phyloP scores from a whole-genome alignment of 2,329 filamentous ascomycete genomes.

The Byssochlamys sp. region DNA sequence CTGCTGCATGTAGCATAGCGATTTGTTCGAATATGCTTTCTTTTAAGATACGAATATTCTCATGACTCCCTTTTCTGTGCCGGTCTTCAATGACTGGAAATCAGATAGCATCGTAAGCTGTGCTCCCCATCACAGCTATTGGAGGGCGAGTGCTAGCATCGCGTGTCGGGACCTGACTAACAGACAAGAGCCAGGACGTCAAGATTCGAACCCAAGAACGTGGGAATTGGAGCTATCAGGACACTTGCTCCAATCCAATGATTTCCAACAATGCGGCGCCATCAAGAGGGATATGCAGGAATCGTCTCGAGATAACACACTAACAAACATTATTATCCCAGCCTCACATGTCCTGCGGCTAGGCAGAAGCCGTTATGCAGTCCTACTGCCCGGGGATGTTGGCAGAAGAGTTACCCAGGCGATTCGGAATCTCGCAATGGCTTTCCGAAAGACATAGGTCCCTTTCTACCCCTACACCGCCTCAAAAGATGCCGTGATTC shows the following conservation, averaged over 20 bases:
- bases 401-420: background rate
- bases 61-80: background rate
- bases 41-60: background rate
- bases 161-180: background rate
- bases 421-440: background rate
- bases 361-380: background rate
- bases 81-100: background rate
- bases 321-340: background rate
- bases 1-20: background rate
- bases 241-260: background rate
- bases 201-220: background rate
- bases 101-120: background rate
- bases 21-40: background rate
- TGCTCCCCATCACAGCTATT: background rate
- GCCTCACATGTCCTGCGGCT: background rate
- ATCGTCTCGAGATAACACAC: background rate
- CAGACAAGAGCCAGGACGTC: background rate
- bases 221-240: background rate
- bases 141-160: background rate
- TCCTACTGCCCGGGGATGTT: background rate
- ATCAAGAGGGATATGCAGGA: background rate
- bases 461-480: background rate
- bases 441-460: background rate
- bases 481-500: background rate
- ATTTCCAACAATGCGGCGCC: background rate